Base-by-base conservation (phyloP, 805 yeast genomes). In the Ogataea corticis region DNA sequence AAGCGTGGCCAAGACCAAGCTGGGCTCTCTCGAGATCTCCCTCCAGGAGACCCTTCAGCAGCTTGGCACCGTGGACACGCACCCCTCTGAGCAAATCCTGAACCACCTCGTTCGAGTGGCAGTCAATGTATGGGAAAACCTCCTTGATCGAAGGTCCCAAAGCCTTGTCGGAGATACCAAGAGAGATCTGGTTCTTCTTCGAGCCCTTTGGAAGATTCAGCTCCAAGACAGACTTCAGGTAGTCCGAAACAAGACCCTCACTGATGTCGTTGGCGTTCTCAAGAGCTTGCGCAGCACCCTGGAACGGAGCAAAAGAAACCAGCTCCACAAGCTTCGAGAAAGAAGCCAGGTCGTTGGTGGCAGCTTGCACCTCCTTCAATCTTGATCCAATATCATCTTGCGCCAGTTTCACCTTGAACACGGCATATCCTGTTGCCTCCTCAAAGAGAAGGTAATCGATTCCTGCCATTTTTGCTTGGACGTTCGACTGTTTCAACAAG, bases 251-350 rank as follows among this genome's bases (percentile, higher is more conserved):
- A 59, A 91, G 79, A 63, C 99, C 99, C 73, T 94, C 99, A 55
- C 96, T 87, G 59, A 94, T 86, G 66, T 94, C 98, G 66, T 94
- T 94, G 58, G 98, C 97, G 66, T 94, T 94, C 71, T 92, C 98
- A 63, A 94, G 80, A 50, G 99, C 99, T 71, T 94, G 98, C 42
- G 99, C 98, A 50, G 99, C 99, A 62, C 97, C 97, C 72, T 94
- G 91, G 80, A 94, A 94, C 41, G 99, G 99, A 49, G 97, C 96
- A 72, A 94, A 94, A 13, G 96, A 87, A 21, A 88, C 95, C 46
- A 94, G 79, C 70, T 91, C 96, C 58, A 94, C 83, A 76, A 92
- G 76, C 73, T 94, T 94, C 61, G 96, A 87, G 67, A 94, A 91
- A 65, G 82, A 78, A 52, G 83, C 84, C 55, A 94, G 79, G 62